Evolutionary conservation across 495 filamentous ascomycete species (phyloP).

Genomic region (Neurospora sp.): DNA sequence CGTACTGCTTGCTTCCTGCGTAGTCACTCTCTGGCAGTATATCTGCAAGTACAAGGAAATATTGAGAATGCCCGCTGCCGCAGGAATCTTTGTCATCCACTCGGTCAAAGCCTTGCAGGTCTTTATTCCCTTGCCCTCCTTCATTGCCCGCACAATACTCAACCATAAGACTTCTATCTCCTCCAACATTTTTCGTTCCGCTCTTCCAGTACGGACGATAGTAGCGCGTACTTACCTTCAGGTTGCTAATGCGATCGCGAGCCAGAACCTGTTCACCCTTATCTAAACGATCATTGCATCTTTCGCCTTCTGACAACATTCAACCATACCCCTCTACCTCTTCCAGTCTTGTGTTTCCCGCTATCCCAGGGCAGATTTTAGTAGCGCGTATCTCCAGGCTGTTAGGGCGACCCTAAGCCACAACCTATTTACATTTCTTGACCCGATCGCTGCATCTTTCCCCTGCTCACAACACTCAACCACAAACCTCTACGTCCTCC

Average conservation of each 20-base stretch:
- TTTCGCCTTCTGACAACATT: not conserved
- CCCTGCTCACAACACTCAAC: not conserved
- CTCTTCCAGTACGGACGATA: not conserved
- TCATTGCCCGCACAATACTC: not conserved
- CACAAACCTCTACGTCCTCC: not conserved
- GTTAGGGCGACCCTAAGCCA: not conserved
- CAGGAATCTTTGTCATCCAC: not conserved
- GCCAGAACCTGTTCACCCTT: not conserved
- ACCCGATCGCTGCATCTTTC: not conserved
- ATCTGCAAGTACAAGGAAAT: not conserved
- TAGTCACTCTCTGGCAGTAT: not conserved
- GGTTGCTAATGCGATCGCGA: not conserved
- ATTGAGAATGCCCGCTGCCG: not conserved
- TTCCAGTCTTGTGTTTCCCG: not conserved
- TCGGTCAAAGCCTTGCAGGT: not conserved
- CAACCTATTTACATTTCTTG: not conserved
- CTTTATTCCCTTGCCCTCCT: not conserved
- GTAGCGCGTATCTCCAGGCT: not conserved
- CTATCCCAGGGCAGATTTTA: not conserved
- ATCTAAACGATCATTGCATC: not conserved
- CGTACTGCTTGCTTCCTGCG: not conserved
- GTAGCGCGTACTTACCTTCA: not conserved
- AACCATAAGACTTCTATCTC: not conserved
- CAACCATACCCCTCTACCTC: not conserved
- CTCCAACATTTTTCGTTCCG: not conserved